Conservation (phyloP, 345 rosid genomes). For the Eucalyptus marginata region DNA sequence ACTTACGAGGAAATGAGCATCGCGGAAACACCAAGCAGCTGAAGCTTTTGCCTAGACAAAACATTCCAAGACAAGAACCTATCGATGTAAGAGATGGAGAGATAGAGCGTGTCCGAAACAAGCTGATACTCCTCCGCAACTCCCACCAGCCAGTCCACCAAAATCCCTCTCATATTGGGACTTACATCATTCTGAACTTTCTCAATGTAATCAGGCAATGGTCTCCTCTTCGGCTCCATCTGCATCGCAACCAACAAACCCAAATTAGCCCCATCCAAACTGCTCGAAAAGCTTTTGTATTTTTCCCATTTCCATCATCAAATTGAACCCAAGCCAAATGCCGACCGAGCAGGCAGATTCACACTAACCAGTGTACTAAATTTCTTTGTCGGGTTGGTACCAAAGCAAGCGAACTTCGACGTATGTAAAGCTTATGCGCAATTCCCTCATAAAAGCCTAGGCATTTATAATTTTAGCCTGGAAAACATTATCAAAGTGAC, state of each 20-base stretch:
- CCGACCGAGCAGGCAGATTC: not conserved
- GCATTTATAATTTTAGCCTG: not conserved
- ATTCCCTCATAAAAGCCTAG: not conserved
- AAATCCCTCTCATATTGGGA: slow-evolving; percentile 56
- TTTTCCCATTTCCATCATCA: not conserved
- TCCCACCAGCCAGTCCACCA: slow-evolving; percentile 88
- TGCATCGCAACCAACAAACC: not conserved
- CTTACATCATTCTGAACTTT: slow-evolving; percentile 56
- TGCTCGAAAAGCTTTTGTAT: not conserved
- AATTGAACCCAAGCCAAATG: not conserved
- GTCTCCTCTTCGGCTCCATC: slow-evolving; percentile 51
- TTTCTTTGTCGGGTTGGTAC: not conserved
- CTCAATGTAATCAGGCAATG: slow-evolving; percentile 55
- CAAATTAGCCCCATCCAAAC: not conserved
- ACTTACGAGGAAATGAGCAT: slow-evolving; percentile 93
- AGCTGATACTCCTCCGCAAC: slow-evolving; percentile 79
- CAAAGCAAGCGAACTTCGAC: not conserved
- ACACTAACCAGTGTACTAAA: not conserved
- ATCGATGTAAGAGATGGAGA: slow-evolving; percentile 47
- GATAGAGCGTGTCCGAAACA: slow-evolving; percentile 44
- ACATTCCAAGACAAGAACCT: slow-evolving; percentile 42
- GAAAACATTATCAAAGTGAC: not conserved
- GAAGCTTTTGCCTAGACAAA: slow-evolving; percentile 52
- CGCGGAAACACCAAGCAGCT: slow-evolving; percentile 68
- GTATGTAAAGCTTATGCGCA: not conserved